phyloP scores from a whole-genome alignment of 1,284 basidiomycete species.

The Sporisorium graminicola region DNA sequence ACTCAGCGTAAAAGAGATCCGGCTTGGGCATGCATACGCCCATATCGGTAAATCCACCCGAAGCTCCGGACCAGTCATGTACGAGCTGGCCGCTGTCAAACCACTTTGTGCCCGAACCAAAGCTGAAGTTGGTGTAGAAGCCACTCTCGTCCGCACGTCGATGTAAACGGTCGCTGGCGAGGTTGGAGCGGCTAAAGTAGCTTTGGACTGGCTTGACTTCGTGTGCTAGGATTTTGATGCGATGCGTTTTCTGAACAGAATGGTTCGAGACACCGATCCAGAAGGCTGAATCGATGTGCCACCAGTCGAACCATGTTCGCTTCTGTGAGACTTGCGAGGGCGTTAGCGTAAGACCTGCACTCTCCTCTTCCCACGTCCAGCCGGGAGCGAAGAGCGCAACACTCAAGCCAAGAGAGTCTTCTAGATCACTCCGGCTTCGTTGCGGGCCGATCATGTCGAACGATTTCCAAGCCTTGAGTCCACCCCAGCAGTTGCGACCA shows the following conservation, averaged over 20 bases:
- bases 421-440: neutral
- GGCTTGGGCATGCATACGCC: slow-evolving; percentile 48
- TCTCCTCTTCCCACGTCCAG: slow-evolving; percentile 65
- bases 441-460: slow-evolving; percentile 57
- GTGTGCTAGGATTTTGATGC: neutral
- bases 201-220: slow-evolving; percentile 18
- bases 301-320: slow-evolving; percentile 58
- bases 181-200: slow-evolving; percentile 22
- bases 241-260: neutral
- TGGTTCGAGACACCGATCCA: slow-evolving; percentile 26
- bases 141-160: slow-evolving; percentile 6
- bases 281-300: slow-evolving; percentile 46
- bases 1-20: slow-evolving; percentile 28
- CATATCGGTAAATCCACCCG: slow-evolving; percentile 44
- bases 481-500: slow-evolving; percentile 62
- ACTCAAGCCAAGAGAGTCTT: slow-evolving; percentile 43
- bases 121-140: slow-evolving; percentile 57
- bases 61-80: slow-evolving; percentile 11
- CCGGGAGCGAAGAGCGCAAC: slow-evolving; percentile 64
- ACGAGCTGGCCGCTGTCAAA: slow-evolving; percentile 47
- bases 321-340: slow-evolving; percentile 1
- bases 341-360: slow-evolving; percentile 13
- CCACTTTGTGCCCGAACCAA: slow-evolving; percentile 56
- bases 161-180: neutral
- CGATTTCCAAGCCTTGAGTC: slow-evolving; percentile 48